phyloP scores from a whole-genome alignment of 2,329 filamentous ascomycete species.

The Cordyceps fumosorosea region DNA sequence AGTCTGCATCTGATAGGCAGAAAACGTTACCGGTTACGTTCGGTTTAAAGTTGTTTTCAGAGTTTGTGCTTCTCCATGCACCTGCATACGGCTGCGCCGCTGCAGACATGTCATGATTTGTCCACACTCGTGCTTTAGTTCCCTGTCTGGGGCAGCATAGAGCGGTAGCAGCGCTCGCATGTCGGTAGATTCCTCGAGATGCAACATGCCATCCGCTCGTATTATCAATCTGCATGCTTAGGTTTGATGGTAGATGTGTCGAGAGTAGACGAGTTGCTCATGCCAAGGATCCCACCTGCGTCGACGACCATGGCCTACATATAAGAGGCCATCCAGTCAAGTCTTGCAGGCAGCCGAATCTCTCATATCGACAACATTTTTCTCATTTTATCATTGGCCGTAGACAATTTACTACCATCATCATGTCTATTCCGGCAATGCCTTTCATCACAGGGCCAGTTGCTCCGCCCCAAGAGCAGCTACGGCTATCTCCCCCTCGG shows the following conservation, averaged over 20 bases:
- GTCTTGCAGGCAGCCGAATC: no score
- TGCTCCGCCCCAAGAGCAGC: not conserved
- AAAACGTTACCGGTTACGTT: not conserved
- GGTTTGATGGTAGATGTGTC: no score
- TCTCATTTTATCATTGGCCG: not conserved
- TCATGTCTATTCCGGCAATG: not conserved
- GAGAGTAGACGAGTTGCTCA: no score
- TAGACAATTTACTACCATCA: not conserved
- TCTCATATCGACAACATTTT: not conserved
- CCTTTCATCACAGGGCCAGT: conserved; percentile 1
- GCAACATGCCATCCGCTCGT: no score
- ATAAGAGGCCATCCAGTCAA: no score
- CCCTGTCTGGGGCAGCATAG: not conserved
- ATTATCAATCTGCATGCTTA: no score
- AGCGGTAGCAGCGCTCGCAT: no score
- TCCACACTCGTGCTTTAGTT: not conserved
- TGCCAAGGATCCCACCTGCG: no score
- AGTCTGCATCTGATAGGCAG: no score
- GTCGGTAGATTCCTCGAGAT: no score
- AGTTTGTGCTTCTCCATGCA: not conserved
- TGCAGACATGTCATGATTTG: not conserved
- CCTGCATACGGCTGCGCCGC: not conserved
- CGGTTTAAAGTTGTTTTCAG: not conserved
- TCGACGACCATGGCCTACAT: no score
- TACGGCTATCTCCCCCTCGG: not conserved